Evolutionary conservation across 176 grass and related monocot species (phyloP).

Genomic region (Carex myosuroides): DNA sequence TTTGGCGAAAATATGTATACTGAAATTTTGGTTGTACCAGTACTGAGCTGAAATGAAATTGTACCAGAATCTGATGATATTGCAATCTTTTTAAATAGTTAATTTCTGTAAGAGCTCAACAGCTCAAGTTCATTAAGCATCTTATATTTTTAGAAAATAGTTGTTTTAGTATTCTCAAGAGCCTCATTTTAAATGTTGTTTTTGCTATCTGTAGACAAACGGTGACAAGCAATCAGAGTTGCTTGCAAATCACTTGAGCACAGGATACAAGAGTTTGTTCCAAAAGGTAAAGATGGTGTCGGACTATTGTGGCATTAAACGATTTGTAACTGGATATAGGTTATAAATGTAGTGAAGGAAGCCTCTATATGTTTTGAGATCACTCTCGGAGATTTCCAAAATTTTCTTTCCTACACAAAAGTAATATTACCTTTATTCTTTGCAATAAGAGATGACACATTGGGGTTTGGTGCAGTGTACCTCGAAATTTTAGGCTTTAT

Average conservation of each 20-base stretch:
- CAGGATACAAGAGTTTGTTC: conserved; percentile 54
- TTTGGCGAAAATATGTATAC: neutral
- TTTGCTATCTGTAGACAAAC: conserved; percentile 57
- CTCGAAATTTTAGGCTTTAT: neutral
- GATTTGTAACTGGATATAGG: conserved; percentile 65
- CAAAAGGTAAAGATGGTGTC: conserved; percentile 37
- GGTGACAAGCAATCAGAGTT: conserved; percentile 66
- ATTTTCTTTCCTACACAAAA: neutral
- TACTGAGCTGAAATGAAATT: neutral
- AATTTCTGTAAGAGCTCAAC: neutral
- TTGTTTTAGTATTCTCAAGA: neutral
- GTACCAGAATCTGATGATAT: neutral
- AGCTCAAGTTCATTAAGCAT: neutral
- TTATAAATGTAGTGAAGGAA: conserved; percentile 12
- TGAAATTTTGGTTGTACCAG: neutral
- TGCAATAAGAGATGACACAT: neutral
- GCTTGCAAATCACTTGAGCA: conserved; percentile 48
- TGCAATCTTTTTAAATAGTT: neutral
- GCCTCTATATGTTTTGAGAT: neutral
- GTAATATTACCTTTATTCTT: neutral
- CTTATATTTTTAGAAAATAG: neutral
- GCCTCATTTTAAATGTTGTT: neutral
- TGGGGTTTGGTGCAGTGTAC: neutral
- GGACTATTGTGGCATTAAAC: conserved; percentile 72
- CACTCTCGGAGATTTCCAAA: neutral